These are phyloP conservation scores for Curvularia sp. DNA, from an alignment of 2,329 filamentous ascomycete genomes.

Conservation along the genomic window DNA sequence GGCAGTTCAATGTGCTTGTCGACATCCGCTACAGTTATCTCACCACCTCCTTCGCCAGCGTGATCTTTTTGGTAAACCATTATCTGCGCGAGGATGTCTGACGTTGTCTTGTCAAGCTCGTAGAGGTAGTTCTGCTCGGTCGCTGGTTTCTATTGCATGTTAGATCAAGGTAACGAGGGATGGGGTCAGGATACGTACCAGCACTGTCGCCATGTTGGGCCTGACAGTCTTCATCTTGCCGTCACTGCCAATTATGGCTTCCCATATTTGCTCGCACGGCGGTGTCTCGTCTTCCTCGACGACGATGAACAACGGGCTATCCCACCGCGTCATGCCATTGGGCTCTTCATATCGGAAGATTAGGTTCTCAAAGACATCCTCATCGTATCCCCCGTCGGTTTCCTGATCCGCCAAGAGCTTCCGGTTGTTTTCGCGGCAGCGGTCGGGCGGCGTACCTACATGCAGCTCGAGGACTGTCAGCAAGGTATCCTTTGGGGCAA, in stretches of 20 bases:
- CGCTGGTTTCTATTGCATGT: constrained; percentile 60
- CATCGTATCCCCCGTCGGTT: constrained; percentile 58
- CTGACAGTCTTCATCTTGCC: constrained; percentile 71
- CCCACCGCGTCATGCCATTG: constrained; percentile 84
- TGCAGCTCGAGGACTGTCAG: constrained; percentile 60
- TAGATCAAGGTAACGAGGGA: neutral
- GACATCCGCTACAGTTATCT: constrained; percentile 63
- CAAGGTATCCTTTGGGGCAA: neutral
- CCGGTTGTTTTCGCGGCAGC: constrained; percentile 67
- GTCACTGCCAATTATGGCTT: constrained; percentile 67
- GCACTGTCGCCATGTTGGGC: constrained; percentile 78
- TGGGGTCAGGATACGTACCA: constrained; percentile 47
- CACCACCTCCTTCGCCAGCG: constrained; percentile 65
- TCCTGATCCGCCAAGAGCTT: constrained; percentile 57
- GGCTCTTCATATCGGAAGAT: constrained; percentile 86
- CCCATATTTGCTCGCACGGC: constrained; percentile 77
- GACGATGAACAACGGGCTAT: constrained; percentile 81
- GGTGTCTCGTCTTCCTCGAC: constrained; percentile 75
- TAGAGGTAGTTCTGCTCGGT: constrained; percentile 77
- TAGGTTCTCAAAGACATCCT: constrained; percentile 77
- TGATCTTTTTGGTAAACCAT: constrained; percentile 72
- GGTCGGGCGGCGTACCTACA: constrained; percentile 63
- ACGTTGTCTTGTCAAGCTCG: constrained; percentile 78
- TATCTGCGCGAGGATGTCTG: constrained; percentile 75
- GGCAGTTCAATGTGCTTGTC: constrained; percentile 71